phyloP scores from a whole-genome alignment of 768 basidiomycete genomes.

The Phaffia australis region DNA sequence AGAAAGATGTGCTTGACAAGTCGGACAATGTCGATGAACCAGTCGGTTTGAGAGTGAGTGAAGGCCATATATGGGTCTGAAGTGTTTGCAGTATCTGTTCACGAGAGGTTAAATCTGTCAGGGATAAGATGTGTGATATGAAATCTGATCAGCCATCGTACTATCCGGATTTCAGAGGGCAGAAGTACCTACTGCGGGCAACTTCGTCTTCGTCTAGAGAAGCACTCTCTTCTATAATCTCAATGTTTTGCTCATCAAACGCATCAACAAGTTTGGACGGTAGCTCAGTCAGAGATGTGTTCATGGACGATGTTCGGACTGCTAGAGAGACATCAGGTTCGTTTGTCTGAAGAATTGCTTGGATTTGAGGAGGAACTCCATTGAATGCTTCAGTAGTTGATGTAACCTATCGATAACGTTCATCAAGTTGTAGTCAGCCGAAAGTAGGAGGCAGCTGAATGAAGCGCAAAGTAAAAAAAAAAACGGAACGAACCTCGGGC shows the following conservation, averaged over 20 bases:
- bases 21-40: not conserved
- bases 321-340: constrained; percentile 4
- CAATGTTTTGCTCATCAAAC: constrained; percentile 7
- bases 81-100: constrained; percentile 11
- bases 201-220: not conserved
- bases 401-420: too few species aligned
- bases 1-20: not conserved
- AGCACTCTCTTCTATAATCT: constrained; percentile 7
- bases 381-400: not conserved
- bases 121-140: not conserved
- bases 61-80: constrained; percentile 13
- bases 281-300: not conserved
- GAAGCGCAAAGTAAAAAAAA: not conserved
- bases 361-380: constrained; percentile 1
- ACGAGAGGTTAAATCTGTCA: not conserved
- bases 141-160: not conserved
- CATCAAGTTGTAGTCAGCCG: too few species aligned
- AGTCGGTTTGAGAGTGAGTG: not conserved
- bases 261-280: not conserved
- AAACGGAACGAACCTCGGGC: not conserved
- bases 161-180: not conserved
- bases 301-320: not conserved
- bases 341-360: not conserved
- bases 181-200: constrained; percentile 1
- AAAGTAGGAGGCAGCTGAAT: too few species aligned